A percentile compares a stretch with the other conserved stretches of the same genome.
phyloP scores from a whole-genome alignment of 495 filamentous ascomycete species.

The Penicillium diatomitis region DNA sequence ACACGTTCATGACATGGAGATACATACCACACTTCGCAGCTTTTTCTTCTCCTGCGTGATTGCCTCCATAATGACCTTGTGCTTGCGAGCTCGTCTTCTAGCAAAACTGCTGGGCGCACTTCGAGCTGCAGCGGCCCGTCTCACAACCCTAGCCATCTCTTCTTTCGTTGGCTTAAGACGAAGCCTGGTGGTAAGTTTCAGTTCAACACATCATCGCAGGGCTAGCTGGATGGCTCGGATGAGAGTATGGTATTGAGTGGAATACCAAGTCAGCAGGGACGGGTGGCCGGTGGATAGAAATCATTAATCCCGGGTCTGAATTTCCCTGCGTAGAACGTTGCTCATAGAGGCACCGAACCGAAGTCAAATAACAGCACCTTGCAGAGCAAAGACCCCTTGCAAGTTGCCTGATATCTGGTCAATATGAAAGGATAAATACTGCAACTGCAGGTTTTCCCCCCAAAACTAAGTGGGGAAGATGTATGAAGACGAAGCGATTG shows the following conservation, averaged over 20 bases:
- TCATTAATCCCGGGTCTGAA: not conserved
- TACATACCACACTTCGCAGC: constrained; percentile 47
- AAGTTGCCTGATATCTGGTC: not conserved
- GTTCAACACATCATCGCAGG: constrained; percentile 7
- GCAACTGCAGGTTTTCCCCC: not conserved
- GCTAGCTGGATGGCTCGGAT: not conserved
- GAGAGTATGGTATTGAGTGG: not conserved
- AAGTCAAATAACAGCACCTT: not conserved
- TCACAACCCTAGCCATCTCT: constrained; percentile 31
- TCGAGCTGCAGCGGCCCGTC: constrained; percentile 24
- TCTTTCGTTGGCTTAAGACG: constrained; percentile 12
- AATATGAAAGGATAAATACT: not conserved
- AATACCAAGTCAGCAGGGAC: not conserved
- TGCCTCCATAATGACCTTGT: constrained; percentile 51
- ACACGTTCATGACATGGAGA: not conserved
- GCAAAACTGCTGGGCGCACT: constrained; percentile 24
- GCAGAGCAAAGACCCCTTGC: constrained; percentile 1
- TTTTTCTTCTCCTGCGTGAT: constrained; percentile 54
- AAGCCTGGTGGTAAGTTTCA: constrained; percentile 5
- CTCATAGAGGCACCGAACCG: not conserved
- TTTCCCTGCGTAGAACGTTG: not conserved
- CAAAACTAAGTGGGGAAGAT: not conserved
- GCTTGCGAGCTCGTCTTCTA: constrained; percentile 34
- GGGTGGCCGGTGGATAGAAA: constrained; percentile 6
- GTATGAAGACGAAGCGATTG: constrained; percentile 12